A percentile compares a stretch with the other conserved stretches of the same genome.
These are phyloP conservation scores for Colletotrichum endophyticum DNA, from an alignment of 2,329 filamentous ascomycete genomes.

Conservation along the genomic window DNA sequence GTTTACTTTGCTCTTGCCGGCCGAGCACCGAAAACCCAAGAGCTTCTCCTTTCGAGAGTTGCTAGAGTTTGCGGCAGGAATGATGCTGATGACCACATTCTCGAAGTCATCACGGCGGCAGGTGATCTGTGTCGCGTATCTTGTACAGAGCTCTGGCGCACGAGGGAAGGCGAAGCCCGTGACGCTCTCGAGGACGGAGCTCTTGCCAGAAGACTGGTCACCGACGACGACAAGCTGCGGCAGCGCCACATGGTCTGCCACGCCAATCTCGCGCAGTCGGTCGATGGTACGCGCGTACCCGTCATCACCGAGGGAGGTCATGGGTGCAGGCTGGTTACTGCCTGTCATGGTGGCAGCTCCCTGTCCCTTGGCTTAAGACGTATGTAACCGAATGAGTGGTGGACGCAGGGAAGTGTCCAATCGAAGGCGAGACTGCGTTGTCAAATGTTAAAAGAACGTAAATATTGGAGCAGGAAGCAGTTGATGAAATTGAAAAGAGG, in stretches of 20 bases:
- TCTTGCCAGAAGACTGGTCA: slow-evolving; percentile 86
- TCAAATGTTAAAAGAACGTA: neutral
- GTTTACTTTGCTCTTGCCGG: neutral
- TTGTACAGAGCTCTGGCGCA: slow-evolving; percentile 48
- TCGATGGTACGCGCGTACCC: neutral
- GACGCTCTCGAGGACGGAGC: slow-evolving; percentile 76
- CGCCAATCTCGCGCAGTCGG: neutral
- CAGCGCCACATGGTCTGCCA: neutral
- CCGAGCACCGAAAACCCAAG: neutral
- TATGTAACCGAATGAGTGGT: neutral
- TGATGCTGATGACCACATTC: slow-evolving; percentile 44
- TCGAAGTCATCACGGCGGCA: slow-evolving; percentile 38
- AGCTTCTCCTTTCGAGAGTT: neutral
- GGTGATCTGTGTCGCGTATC: slow-evolving; percentile 54
- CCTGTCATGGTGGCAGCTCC: neutral
- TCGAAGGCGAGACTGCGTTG: neutral
- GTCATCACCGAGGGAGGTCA: neutral
- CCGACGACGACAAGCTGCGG: slow-evolving; percentile 80
- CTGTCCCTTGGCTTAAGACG: neutral
- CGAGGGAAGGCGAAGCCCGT: slow-evolving; percentile 54
- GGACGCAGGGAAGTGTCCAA: neutral
- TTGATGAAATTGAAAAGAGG: neutral
- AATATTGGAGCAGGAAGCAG: neutral
- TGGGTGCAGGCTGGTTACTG: neutral
- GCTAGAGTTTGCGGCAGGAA: slow-evolving; percentile 25